Evolutionary conservation across 805 yeast genomes (phyloP).

Genomic region (Metschnikowia chrysomelidarum): DNA sequence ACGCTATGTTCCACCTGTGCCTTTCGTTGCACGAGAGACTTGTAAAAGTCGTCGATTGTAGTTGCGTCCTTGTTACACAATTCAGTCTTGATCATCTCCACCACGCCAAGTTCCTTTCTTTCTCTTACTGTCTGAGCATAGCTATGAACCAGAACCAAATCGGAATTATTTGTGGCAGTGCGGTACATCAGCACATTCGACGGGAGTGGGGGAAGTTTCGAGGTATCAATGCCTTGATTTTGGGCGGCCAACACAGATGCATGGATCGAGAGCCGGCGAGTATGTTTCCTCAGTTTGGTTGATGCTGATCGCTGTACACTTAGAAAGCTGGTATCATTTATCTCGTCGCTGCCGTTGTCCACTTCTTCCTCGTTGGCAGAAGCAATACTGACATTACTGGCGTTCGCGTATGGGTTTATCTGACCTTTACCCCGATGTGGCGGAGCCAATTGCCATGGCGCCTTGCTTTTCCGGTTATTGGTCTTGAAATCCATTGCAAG

Average conservation of each 20-base stretch:
- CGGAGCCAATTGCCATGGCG: slow-evolving; percentile 38
- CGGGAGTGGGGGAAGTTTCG: slow-evolving; percentile 17
- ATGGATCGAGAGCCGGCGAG: slow-evolving; percentile 21
- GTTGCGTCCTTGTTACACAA: slow-evolving; percentile 65
- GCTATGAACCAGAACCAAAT: slow-evolving; percentile 14
- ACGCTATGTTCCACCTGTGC: slow-evolving; percentile 54
- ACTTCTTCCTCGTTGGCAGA: background rate
- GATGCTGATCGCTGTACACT: slow-evolving; percentile 14
- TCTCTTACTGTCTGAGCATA: slow-evolving; percentile 10
- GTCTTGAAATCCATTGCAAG: slow-evolving; percentile 31
- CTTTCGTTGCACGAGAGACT: slow-evolving; percentile 49
- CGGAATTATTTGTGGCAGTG: slow-evolving; percentile 15
- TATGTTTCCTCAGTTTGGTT: slow-evolving; percentile 11
- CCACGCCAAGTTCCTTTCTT: slow-evolving; percentile 14
- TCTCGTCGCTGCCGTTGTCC: background rate
- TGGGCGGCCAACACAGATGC: slow-evolving; percentile 17
- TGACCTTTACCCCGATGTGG: slow-evolving; percentile 5
- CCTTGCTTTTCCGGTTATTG: slow-evolving; percentile 41
- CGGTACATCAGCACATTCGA: slow-evolving; percentile 20
- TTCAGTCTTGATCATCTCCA: slow-evolving; percentile 29
- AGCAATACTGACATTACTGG: slow-evolving; percentile 2
- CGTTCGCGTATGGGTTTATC: slow-evolving; percentile 15
- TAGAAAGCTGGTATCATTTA: slow-evolving; percentile 1
- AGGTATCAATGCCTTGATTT: slow-evolving; percentile 7
- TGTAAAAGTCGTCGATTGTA: slow-evolving; percentile 68